phyloP scores from a whole-genome alignment of 2,329 filamentous ascomycete species.

The Paecilomyces sp. region DNA sequence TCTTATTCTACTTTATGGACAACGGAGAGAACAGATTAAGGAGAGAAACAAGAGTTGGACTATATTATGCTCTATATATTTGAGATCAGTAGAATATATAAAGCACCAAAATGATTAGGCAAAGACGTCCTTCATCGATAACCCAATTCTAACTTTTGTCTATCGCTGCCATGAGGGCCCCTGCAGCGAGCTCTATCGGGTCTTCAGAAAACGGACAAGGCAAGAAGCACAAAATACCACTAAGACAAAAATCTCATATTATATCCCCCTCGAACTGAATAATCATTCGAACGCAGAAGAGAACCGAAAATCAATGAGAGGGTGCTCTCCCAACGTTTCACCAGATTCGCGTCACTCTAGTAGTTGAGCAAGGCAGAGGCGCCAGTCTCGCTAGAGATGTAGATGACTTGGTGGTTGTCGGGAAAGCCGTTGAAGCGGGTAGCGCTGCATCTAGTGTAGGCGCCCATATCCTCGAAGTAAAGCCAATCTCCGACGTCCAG shows the following conservation, averaged over 20 bases:
- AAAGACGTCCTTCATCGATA: background rate
- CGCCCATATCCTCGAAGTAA: constrained; percentile 98
- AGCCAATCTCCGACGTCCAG: constrained; percentile 95
- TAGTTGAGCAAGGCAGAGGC: constrained; percentile 64
- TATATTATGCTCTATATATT: background rate
- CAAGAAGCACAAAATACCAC: background rate
- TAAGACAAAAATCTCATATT: background rate
- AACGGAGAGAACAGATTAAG: background rate
- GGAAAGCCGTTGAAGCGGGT: constrained; percentile 97
- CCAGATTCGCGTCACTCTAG: constrained; percentile 9
- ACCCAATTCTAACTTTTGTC: background rate
- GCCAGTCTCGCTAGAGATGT: constrained; percentile 88
- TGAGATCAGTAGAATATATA: background rate
- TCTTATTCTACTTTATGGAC: background rate
- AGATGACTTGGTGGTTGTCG: constrained; percentile 85
- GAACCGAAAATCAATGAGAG: background rate
- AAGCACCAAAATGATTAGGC: background rate
- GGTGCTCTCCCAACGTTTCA: background rate
- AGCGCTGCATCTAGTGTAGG: constrained; percentile 96
- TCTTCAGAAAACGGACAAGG: background rate
- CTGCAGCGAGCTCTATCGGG: background rate
- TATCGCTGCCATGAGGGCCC: background rate
- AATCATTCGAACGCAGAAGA: background rate
- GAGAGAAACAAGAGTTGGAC: background rate
- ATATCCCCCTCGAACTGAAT: background rate